These are phyloP conservation scores for Fusarium verticillioides DNA, from an alignment of 2,329 filamentous ascomycete species.

Conservation along the genomic window DNA sequence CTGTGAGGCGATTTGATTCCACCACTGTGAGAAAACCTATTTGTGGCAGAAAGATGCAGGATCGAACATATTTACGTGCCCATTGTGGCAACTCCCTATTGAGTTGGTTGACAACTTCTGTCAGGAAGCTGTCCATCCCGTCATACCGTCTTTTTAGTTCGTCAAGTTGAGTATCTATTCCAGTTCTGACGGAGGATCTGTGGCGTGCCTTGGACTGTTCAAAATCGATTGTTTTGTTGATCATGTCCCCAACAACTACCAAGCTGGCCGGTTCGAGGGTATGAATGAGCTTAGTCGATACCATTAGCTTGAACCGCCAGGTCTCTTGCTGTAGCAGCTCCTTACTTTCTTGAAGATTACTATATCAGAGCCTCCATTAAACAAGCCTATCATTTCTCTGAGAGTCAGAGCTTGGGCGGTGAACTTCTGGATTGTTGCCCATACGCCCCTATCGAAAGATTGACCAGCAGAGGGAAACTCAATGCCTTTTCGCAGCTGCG, in stretches of 20 bases:
- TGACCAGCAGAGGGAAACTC: slow-evolving; percentile 60
- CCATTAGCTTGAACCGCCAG: slow-evolving; percentile 9
- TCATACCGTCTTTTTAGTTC: slow-evolving; percentile 80
- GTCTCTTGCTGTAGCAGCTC: slow-evolving; percentile 38
- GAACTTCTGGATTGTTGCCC: slow-evolving; percentile 79
- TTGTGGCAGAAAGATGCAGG: slow-evolving; percentile 91
- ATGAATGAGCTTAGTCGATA: slow-evolving; percentile 61
- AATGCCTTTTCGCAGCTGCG: slow-evolving; percentile 82
- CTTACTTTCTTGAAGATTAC: slow-evolving; percentile 53
- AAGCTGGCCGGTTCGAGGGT: slow-evolving; percentile 69
- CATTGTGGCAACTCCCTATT: slow-evolving; percentile 70
- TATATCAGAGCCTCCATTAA: slow-evolving; percentile 34
- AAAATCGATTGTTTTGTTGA: slow-evolving; percentile 83
- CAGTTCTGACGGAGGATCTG: slow-evolving; percentile 77
- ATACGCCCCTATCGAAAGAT: slow-evolving; percentile 74
- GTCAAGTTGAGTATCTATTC: slow-evolving; percentile 81
- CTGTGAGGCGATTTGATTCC: slow-evolving; percentile 61
- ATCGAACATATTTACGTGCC: slow-evolving; percentile 65
- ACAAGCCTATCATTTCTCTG: slow-evolving; percentile 63
- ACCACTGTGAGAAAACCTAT: slow-evolving; percentile 89
- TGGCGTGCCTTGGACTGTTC: slow-evolving; percentile 76
- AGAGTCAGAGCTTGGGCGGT: slow-evolving; percentile 77
- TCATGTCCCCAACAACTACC: slow-evolving; percentile 73
- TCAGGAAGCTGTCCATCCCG: slow-evolving; percentile 79
- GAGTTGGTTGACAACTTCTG: slow-evolving; percentile 73